Evolutionary conservation across 192 early-diverging fungal genomes (phyloP).

Genomic region (Coemansia sp.): DNA sequence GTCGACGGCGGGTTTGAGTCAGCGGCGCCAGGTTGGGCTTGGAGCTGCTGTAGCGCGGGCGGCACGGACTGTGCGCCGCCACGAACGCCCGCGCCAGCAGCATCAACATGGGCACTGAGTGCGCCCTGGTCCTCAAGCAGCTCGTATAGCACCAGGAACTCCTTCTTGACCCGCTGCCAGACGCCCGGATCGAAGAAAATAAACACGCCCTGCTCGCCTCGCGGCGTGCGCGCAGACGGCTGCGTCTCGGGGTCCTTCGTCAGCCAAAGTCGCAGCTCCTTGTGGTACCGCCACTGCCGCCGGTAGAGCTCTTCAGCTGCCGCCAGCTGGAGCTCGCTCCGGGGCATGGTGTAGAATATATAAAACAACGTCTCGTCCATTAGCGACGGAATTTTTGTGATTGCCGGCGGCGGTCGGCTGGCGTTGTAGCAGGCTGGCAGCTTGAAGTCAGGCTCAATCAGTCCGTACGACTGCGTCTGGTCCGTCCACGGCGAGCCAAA

Average conservation of each 20-base stretch:
- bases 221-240: conserved; percentile 53
- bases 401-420: conserved; percentile 64
- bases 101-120: conserved; percentile 6
- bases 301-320: conserved; percentile 92
- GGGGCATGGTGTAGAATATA: conserved; percentile 96
- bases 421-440: conserved; percentile 84
- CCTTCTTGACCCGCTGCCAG: conserved; percentile 89
- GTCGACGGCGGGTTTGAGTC: conserved; percentile 20
- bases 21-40: neutral
- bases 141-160: conserved; percentile 83
- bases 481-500: conserved; percentile 91
- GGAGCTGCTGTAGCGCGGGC: conserved; percentile 11
- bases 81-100: conserved; percentile 10
- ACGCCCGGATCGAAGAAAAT: conserved; percentile 88
- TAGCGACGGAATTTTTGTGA: conserved; percentile 67
- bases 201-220: conserved; percentile 80
- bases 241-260: conserved; percentile 68
- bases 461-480: conserved; percentile 56
- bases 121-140: conserved; percentile 72
- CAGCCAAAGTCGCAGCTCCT: conserved; percentile 88
- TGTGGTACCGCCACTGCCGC: conserved; percentile 96
- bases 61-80: conserved; percentile 35
- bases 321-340: conserved; percentile 85
- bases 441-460: conserved; percentile 79
- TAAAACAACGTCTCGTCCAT: conserved; percentile 96